Conservation (phyloP, 75 land plant species). For the Picea sitchensis region DNA sequence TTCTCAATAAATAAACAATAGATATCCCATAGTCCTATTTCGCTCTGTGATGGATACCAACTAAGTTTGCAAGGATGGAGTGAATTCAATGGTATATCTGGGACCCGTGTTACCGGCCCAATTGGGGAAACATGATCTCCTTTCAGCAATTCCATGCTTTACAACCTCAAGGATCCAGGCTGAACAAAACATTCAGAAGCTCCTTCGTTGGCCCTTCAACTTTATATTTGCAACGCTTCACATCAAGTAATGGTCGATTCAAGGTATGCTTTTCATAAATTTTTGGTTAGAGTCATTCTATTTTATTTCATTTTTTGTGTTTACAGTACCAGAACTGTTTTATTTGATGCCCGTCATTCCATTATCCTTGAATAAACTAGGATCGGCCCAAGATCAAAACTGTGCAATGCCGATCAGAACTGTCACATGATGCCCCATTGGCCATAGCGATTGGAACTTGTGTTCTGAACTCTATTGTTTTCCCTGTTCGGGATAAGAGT, state of each 20-base stretch:
- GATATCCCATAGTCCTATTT: too few species aligned
- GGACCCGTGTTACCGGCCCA: too few species aligned
- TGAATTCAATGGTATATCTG: too few species aligned
- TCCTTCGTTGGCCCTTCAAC: not conserved
- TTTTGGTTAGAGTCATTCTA: not conserved
- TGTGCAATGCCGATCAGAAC: slow-evolving; percentile 49
- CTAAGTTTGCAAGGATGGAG: too few species aligned
- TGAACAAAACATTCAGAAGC: not conserved
- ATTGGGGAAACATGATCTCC: not conserved
- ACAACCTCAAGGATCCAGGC: not conserved
- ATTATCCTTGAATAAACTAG: slow-evolving; percentile 3
- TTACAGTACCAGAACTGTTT: not conserved
- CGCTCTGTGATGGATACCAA: too few species aligned
- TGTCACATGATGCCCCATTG: slow-evolving; percentile 71
- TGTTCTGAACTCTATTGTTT: slow-evolving; percentile 59
- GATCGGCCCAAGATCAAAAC: not conserved
- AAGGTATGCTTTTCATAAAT: not conserved
- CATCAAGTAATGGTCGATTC: not conserved
- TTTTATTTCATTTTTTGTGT: not conserved
- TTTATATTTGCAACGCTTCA: not conserved
- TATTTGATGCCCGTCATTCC: not conserved
- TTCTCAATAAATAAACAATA: too few species aligned
- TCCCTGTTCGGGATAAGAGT: slow-evolving; percentile 19
- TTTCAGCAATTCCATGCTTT: not conserved
- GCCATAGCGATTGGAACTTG: slow-evolving; percentile 81